A percentile compares a stretch with the other conserved stretches of the same genome.
Conservation (phyloP, 495 filamentous ascomycete species). For the Alectoria sarmentosa region DNA sequence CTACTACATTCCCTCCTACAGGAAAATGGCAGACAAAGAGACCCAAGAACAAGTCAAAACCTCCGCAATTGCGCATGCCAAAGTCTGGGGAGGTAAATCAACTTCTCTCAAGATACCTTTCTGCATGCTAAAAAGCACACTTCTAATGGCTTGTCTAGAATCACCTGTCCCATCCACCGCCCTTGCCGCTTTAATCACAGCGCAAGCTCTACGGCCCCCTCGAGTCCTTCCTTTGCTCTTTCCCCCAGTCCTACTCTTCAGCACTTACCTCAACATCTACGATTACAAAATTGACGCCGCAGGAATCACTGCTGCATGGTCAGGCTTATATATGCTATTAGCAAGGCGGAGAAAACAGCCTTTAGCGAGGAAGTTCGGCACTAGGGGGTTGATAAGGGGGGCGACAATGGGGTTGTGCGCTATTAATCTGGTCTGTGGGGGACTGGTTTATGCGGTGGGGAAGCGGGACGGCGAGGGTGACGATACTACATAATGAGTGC, state of each 20-base stretch:
- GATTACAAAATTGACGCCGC: slow-evolving; percentile 76
- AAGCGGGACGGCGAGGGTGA: slow-evolving; percentile 31
- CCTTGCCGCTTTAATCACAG: slow-evolving; percentile 70
- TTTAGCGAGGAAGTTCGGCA: slow-evolving; percentile 55
- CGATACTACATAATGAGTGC: neutral
- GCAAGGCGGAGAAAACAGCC: slow-evolving; percentile 58
- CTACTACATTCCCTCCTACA: neutral
- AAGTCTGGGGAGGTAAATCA: slow-evolving; percentile 65
- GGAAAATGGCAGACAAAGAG: slow-evolving; percentile 33
- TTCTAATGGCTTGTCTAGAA: slow-evolving; percentile 42
- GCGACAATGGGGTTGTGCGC: slow-evolving; percentile 62
- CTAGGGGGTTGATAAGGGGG: slow-evolving; percentile 63
- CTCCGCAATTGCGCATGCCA: slow-evolving; percentile 44
- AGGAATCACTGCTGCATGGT: slow-evolving; percentile 80
- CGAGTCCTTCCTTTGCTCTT: slow-evolving; percentile 72
- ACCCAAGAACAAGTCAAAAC: slow-evolving; percentile 40
- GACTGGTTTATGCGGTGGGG: slow-evolving; percentile 61
- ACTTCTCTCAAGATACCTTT: slow-evolving; percentile 9
- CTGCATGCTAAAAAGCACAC: slow-evolving; percentile 26
- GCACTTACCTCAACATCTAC: slow-evolving; percentile 73
- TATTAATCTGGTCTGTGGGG: slow-evolving; percentile 63
- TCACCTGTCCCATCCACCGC: slow-evolving; percentile 70
- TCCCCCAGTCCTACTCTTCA: slow-evolving; percentile 77
- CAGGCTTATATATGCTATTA: slow-evolving; percentile 73
- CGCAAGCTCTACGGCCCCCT: slow-evolving; percentile 69